These are phyloP conservation scores for Boletus vinaceobasis DNA, from an alignment of 768 basidiomycete genomes.

Conservation along the genomic window DNA sequence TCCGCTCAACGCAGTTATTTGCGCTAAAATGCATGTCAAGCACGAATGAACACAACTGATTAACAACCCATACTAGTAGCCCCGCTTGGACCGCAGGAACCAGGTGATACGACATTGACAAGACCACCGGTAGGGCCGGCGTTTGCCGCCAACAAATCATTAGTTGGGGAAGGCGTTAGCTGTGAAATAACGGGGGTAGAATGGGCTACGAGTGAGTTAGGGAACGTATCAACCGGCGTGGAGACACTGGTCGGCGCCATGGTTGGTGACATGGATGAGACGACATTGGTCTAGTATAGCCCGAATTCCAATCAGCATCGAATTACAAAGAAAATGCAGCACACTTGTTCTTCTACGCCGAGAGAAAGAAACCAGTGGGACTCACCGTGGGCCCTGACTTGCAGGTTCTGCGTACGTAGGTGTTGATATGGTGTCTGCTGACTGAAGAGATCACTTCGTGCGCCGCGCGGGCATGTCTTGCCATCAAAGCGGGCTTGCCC, in stretches of 20 bases:
- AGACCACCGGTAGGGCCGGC: slow-evolving; percentile 18
- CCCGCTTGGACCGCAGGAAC: slow-evolving; percentile 45
- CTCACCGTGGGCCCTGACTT: background rate
- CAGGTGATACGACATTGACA: slow-evolving; percentile 34
- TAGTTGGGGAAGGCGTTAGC: background rate
- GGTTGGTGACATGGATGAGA: background rate
- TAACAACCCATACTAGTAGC: slow-evolving; percentile 42
- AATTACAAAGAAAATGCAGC: background rate
- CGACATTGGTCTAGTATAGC: background rate
- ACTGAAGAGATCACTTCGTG: background rate
- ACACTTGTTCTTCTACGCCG: background rate
- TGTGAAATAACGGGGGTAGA: background rate
- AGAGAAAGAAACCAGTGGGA: background rate
- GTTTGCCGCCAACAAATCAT: background rate
- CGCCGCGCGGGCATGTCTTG: background rate
- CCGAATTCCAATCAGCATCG: background rate
- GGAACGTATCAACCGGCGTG: background rate
- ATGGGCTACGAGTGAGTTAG: background rate
- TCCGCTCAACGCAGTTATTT: slow-evolving; percentile 49
- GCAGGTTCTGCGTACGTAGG: background rate
- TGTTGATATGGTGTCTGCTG: background rate
- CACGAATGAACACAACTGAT: background rate
- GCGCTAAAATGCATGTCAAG: slow-evolving; percentile 33
- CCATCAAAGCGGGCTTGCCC: slow-evolving; percentile 1
- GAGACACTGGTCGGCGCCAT: background rate